phyloP scores from a whole-genome alignment of 176 grass and related monocot genomes.

The Raddia distichophylla region DNA sequence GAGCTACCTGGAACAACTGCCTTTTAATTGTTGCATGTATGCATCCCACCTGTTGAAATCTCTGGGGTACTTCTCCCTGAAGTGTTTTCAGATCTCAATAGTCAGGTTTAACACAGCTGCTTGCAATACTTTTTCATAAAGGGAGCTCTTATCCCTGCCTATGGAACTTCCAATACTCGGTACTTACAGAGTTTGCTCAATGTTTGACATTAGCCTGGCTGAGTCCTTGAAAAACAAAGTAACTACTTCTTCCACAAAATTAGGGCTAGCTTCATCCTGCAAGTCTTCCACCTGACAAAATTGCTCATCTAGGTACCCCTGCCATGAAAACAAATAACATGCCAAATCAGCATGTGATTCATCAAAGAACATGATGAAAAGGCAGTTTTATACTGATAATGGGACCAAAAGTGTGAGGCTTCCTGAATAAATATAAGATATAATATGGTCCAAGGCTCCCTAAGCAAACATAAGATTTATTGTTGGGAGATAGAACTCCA shows the following conservation, averaged over 20 bases:
- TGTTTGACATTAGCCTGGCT: slow-evolving; percentile 73
- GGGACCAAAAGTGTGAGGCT: slow-evolving; percentile 4
- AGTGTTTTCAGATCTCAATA: slow-evolving; percentile 27
- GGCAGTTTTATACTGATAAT: slow-evolving; percentile 18
- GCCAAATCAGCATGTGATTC: slow-evolving; percentile 35
- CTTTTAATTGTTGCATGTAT: slow-evolving; percentile 90
- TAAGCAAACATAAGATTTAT: slow-evolving; percentile 26
- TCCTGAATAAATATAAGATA: slow-evolving; percentile 23
- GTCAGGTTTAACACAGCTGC: slow-evolving; percentile 21
- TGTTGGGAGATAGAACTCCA: slow-evolving; percentile 29
- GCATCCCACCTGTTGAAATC: slow-evolving; percentile 88
- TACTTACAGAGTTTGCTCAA: slow-evolving; percentile 88
- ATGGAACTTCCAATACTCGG: slow-evolving; percentile 20
- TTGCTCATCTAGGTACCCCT: slow-evolving; percentile 96
- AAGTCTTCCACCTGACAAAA: slow-evolving; percentile 95
- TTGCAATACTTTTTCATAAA: slow-evolving; percentile 33
- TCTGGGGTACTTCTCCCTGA: slow-evolving; percentile 78
- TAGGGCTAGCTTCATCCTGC: slow-evolving; percentile 93
- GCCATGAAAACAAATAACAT: slow-evolving; percentile 37
- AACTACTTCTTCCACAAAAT: slow-evolving; percentile 93
- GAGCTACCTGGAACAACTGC: slow-evolving; percentile 82
- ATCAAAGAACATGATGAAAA: slow-evolving; percentile 33
- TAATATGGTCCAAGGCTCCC: slow-evolving; percentile 15
- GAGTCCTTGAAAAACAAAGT: slow-evolving; percentile 93
- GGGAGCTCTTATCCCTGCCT: not conserved